Base-by-base conservation (phyloP, 805 yeast genomes). In the Candida boleticola region DNA sequence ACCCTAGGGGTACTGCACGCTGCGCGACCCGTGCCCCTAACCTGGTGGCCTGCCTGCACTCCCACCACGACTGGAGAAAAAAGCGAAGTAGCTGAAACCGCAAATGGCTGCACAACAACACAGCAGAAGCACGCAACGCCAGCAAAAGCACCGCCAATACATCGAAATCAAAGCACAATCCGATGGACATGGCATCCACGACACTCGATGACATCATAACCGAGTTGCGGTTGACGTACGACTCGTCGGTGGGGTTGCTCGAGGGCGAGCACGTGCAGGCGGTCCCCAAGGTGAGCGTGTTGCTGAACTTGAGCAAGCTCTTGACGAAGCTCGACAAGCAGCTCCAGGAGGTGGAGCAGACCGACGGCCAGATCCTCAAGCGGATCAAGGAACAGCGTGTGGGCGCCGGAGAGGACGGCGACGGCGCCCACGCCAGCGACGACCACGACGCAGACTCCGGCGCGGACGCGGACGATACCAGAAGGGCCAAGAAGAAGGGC, bases 191-290 rank as follows among this genome's bases (percentile, higher is more conserved):
- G 5, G 73, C 74, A 10, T 61, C 74, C 4, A 69, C 73, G 3
- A 62, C 68, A 5, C 55, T 84, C 39, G 72, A 73, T 22, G 75
- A 76, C 41, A 74, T 84, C 11, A 62, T 83, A 41, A 63, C 64
- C 36, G 79, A 77, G 47, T 59, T 82, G 29, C 68, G 72, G 36
- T 58, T 84, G 40, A 63, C 76, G 1, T 83, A 78, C 53, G 86
- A 83, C 51, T 65, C 75, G 3, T 76, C 78, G 30, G 66, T 76
- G 14, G 89, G 89, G 1, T 59, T 77, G 40, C 60, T 84, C 19
- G 81, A 74, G 49, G 90, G 90, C 0, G 82, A 78, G 16, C 53
- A 71, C 4, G 66, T 77, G 0, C 63, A 74, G 22, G 61, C 58
- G 22, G 52, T 66, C 1, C 70, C 76, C 4, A 61, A 67, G 17